These are phyloP conservation scores for Scheffersomyces insectosa DNA, from an alignment of 1,139 yeast genomes.

Conservation along the genomic window DNA sequence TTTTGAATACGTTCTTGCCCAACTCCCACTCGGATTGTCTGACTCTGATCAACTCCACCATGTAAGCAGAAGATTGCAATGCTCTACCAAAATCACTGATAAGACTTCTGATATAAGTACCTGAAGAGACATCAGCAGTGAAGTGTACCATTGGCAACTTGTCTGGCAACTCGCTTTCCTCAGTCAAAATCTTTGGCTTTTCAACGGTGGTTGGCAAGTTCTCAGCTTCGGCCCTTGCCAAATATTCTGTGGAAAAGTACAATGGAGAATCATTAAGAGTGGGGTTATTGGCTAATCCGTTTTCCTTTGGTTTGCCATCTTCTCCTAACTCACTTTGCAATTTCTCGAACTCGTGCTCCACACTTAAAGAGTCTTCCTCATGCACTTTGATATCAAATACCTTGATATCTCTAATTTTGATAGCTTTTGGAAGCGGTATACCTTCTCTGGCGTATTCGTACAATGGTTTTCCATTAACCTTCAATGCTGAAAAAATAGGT, in stretches of 20 bases:
- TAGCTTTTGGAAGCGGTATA: conserved; percentile 76
- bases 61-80: conserved; percentile 78
- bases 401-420: conserved; percentile 72
- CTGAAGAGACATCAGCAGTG: conserved; percentile 82
- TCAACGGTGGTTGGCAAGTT: conserved; percentile 28
- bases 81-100: conserved; percentile 88
- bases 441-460: conserved; percentile 95
- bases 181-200: conserved; percentile 25
- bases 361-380: conserved; percentile 52
- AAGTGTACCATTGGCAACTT: conserved; percentile 68
- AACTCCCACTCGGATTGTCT: conserved; percentile 85
- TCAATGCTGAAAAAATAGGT: conserved; percentile 91
- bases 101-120: conserved; percentile 90
- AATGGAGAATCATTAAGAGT: conserved; percentile 64
- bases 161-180: conserved; percentile 28
- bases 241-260: conserved; percentile 56
- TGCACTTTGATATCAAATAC: conserved; percentile 56
- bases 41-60: conserved; percentile 77
- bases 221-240: conserved; percentile 40
- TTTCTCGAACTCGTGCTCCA: conserved; percentile 56
- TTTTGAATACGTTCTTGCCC: conserved; percentile 65
- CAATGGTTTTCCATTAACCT: conserved; percentile 90
- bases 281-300: conserved; percentile 51
- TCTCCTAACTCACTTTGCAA: conserved; percentile 55
- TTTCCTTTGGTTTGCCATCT: conserved; percentile 50